phyloP scores from a whole-genome alignment of 1,139 yeast genomes.

The Saccharomyces uvarum region DNA sequence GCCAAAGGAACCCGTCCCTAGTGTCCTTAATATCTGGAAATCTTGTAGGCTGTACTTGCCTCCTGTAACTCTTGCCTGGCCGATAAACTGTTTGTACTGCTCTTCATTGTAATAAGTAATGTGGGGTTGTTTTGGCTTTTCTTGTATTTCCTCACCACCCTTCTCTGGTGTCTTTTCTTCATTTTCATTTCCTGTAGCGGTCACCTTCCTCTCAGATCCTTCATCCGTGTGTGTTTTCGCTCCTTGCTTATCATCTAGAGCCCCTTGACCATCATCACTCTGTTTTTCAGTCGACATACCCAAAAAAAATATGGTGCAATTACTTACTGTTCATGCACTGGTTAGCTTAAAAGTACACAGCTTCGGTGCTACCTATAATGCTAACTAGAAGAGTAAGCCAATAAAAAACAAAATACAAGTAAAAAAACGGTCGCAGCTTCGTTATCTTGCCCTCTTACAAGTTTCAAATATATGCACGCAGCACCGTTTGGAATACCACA shows the following conservation, averaged over 20 bases:
- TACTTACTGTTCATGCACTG: background rate
- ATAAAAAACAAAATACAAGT: background rate
- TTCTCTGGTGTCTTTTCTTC: background rate
- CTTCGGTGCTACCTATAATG: background rate
- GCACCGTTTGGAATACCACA: background rate
- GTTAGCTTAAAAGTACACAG: background rate
- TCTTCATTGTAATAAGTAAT: slow-evolving; percentile 6
- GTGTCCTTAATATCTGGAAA: slow-evolving; percentile 80
- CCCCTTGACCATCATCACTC: background rate
- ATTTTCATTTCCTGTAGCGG: background rate
- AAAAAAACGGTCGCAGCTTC: background rate
- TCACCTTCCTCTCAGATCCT: background rate
- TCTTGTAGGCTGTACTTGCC: slow-evolving; percentile 82
- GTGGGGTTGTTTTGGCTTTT: slow-evolving; percentile 3
- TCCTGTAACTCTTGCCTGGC: slow-evolving; percentile 41
- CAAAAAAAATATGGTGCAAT: background rate
- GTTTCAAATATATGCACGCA: background rate
- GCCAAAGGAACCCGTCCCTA: slow-evolving; percentile 95
- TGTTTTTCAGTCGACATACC: background rate
- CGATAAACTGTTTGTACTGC: background rate
- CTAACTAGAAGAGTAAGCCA: background rate
- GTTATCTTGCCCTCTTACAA: background rate
- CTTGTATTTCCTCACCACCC: slow-evolving; percentile 9
- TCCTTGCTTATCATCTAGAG: background rate
- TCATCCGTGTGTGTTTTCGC: background rate